Evolutionary conservation across 1,284 basidiomycete species (phyloP), one percentile per base, ranked within the genome.

Genomic region (Boletus austroedulis): DNA sequence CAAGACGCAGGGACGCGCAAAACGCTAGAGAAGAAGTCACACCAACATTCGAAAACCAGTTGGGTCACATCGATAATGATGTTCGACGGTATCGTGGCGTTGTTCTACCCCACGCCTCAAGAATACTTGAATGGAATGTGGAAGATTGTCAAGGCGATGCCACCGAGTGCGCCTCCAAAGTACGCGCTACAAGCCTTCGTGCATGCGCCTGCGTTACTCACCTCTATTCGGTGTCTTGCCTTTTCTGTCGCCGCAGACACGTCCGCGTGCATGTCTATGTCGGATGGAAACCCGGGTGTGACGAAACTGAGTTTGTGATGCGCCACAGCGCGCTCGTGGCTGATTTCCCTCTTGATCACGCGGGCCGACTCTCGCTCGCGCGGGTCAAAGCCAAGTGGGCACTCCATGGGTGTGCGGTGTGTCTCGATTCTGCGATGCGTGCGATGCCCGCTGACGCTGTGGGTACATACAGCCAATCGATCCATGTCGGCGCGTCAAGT

Each of bases 241-340:
- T 21, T 40, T 40, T 19, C 38, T 19, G 9, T 19, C n/a, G n/a
- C n/a, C 9, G 24, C 50, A 74, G 72, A 59, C 68, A 74, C 45
- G 59, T 74, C 48, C 70, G 72, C 34, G 70, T 71, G 12, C 72
- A 72, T 21, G 44, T 74, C 23, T 72, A 71, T 44, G 46, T 68
- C 21, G 68, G 63, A 4, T 71, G 71, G 70, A 36, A 48, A 4
- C 61, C 62, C 0, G 71, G 72, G 17, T 65, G 60, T 28, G 69
- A 72, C 45, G 69, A 73, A 21, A 67, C 60, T 28, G 68, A 73
- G 32, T 72, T 70, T 38, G 51, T 70, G 9, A 66, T 71, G 64
- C 66, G 57, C 8, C 48, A 69, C 31, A 62, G 65, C 34, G 67
- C 68, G 38, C 60, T 71, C 19, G 66, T 72, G 5, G 65, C 50